Evolutionary conservation across 371 early-diverging fungal genomes (phyloP).

Genomic region (Fennellomyces sp.): DNA sequence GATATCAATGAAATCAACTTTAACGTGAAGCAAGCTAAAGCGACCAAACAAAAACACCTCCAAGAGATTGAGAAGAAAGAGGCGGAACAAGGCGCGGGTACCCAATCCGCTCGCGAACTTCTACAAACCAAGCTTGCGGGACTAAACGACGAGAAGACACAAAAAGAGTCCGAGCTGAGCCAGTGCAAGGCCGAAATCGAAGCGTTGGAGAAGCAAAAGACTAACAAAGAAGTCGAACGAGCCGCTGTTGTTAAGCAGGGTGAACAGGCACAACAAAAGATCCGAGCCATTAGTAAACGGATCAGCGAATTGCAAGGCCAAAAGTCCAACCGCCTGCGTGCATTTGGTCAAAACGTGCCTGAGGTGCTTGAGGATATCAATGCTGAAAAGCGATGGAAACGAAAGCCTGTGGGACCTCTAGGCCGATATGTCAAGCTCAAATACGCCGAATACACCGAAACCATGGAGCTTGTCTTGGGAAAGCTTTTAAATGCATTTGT

Average conservation of each 20-base stretch:
- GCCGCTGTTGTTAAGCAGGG: not conserved
- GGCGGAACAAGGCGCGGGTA: not conserved
- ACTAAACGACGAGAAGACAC: not conserved
- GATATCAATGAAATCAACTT: not conserved
- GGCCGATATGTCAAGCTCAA: conserved; percentile 74
- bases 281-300: too few relatives aligned
- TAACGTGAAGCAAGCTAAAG: not conserved
- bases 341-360: conserved; percentile 73
- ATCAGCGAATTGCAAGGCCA: conserved; percentile 47
- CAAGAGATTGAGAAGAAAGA: not conserved
- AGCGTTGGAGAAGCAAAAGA: conserved; percentile 18
- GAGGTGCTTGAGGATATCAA: conserved; percentile 69
- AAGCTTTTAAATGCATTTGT: conserved; percentile 71
- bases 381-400: conserved; percentile 57
- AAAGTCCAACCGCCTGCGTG: conserved; percentile 66
- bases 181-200: conserved; percentile 40
- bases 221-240: conserved; percentile 7
- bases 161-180: conserved; percentile 8
- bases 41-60: too few relatives aligned
- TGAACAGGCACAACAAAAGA: not conserved
- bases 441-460: conserved; percentile 61
- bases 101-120: not conserved
- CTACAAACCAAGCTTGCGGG: not conserved
- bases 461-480: conserved; percentile 77
- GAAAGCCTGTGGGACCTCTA: conserved; percentile 84